These are phyloP conservation scores for Moringa oleifera DNA, from an alignment of 345 rosid genomes.

Conservation along the genomic window DNA sequence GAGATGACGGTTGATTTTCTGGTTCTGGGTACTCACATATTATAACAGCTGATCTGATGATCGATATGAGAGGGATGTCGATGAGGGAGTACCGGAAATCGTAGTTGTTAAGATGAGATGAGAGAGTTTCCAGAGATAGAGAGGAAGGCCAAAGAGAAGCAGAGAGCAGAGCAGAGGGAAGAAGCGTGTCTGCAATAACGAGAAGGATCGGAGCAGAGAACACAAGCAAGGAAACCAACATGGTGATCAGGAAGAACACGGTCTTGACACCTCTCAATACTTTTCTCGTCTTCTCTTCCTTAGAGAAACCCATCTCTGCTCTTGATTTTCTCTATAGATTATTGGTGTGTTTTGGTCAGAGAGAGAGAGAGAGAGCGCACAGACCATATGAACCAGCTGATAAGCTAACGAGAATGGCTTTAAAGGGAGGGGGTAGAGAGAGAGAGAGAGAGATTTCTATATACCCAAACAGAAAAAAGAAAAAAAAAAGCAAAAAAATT, in stretches of 20 bases:
- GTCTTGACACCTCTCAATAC: conserved; percentile 62
- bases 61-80: conserved; percentile 75
- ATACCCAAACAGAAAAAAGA: no score
- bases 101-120: conserved; percentile 33
- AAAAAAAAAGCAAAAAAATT: no score
- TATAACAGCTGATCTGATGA: conserved; percentile 75
- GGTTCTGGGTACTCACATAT: conserved; percentile 56
- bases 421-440: background rate
- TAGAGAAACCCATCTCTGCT: conserved; percentile 52
- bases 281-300: conserved; percentile 51
- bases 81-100: conserved; percentile 79
- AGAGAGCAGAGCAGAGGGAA: conserved; percentile 77
- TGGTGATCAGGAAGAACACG: conserved; percentile 57
- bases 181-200: conserved; percentile 66
- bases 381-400: background rate
- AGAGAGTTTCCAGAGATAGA: conserved; percentile 21
- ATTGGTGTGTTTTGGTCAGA: background rate
- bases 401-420: background rate
- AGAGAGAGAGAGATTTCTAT: no score
- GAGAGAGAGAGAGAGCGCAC: conserved; percentile 5
- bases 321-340: no score
- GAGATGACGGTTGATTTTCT: no score
- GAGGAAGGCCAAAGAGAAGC: conserved; percentile 45
- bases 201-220: conserved; percentile 84
- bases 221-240: conserved; percentile 70